phyloP scores from a whole-genome alignment of 257 asterid species.

The Rauvolfia tetraphylla region DNA sequence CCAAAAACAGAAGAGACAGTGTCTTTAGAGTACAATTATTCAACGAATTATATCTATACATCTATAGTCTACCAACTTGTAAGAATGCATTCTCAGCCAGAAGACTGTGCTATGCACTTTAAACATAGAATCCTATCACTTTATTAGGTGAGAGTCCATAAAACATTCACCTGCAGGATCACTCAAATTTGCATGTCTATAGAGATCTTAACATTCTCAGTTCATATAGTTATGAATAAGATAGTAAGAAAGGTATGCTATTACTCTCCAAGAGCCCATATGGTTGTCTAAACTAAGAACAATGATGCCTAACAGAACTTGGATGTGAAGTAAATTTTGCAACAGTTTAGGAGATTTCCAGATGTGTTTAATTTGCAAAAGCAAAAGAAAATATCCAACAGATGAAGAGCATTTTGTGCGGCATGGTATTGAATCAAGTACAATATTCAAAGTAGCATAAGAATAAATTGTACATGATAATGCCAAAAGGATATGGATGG shows the following conservation, averaged over 20 bases:
- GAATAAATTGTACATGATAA: not conserved
- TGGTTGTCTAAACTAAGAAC: not conserved
- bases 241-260: too few species aligned
- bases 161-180: too few species aligned
- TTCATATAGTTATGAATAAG: too few species aligned
- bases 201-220: too few species aligned
- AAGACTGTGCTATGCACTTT: not conserved
- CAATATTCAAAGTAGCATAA: not conserved
- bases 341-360: not conserved
- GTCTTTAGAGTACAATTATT: too few species aligned
- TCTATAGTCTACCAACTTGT: not conserved
- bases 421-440: not conserved
- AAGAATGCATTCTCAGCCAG: not conserved
- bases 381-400: constrained; percentile 1
- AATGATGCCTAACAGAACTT: not conserved
- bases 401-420: not conserved
- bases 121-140: not conserved
- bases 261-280: too few species aligned
- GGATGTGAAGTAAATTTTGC: not conserved
- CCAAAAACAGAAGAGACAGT: too few species aligned
- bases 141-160: not conserved
- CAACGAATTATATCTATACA: not conserved
- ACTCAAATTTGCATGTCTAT: too few species aligned
- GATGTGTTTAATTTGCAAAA: not conserved
- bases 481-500: not conserved